A percentile compares a stretch with the other conserved stretches of the same genome.
phyloP scores from a whole-genome alignment of 2,329 filamentous ascomycete genomes.

The Botrytis galanthina region DNA sequence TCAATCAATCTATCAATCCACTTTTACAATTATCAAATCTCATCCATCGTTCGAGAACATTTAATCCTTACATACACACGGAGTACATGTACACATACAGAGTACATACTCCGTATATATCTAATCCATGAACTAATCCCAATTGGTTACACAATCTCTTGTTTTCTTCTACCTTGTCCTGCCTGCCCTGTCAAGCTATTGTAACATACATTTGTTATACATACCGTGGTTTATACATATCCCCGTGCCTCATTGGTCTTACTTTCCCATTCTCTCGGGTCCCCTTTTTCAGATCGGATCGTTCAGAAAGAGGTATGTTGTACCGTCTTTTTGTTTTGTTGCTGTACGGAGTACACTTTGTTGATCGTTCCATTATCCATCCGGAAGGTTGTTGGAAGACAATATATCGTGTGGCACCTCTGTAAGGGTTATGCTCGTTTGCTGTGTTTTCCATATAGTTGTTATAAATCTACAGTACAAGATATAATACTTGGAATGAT shows the following conservation, averaged over 20 bases:
- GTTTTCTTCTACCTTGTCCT: neutral
- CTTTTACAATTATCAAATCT: neutral
- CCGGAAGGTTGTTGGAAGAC: neutral
- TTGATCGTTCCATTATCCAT: neutral
- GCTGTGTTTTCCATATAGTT: neutral
- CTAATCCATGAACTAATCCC: neutral
- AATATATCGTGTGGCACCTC: neutral
- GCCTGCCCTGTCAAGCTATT: constrained; percentile 4
- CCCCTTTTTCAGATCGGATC: neutral
- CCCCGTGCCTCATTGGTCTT: neutral
- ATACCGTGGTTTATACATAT: neutral
- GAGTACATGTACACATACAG: neutral
- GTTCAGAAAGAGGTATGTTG: constrained; percentile 5
- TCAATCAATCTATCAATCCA: neutral
- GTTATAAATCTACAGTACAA: neutral
- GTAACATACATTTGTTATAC: neutral
- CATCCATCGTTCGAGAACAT: neutral
- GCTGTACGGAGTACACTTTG: neutral
- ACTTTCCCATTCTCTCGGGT: neutral
- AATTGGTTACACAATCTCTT: neutral
- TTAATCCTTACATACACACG: neutral
- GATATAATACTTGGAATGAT: neutral
- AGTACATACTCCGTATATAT: neutral
- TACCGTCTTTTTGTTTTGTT: neutral
- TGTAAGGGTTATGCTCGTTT: neutral